Base-by-base conservation (phyloP, 1,284 basidiomycete genomes). In the Cystobasidium sp. region DNA sequence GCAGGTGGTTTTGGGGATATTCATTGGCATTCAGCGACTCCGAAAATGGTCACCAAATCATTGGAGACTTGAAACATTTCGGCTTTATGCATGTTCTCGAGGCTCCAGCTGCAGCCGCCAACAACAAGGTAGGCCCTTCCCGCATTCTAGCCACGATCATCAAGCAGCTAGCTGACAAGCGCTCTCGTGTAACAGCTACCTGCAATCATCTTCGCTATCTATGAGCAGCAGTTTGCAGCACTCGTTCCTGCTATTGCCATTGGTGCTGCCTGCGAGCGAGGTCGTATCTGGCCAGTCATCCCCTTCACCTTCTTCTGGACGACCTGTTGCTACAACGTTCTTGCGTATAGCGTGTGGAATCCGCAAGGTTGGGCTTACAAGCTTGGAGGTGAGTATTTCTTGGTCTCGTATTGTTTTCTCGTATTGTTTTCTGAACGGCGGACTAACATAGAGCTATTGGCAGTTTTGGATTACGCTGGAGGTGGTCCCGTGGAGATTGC, bases 311-410 rank as follows among this genome's bases (percentile, higher is more conserved):
- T 98, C 83, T 81, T 89, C 75, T 99, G 96, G 94, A 86, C 90
- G 80, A 93, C 91, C 2, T 77, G 93, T 65, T 91, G 93, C 53
- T 94, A 94, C 81, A 91, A 91, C 78, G 90, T 91, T 0, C 84
- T 93, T 56, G 89, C 93, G 0, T 91, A 89, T 84, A 96, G 94
- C 94, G 94, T 94, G 0, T 98, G 95, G 94, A 94, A 93, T 83
- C 76, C 88, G 55, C 88, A 89, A 73, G 94, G 94, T 9, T 97
- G 94, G 94, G 94, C 64, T 88, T 0, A 89, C 88, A 83, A 90
- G 24, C 51, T 56, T 16, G 51, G 41, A 22, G 58, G 49, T 41
- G 7, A 1, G 37, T 52, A 9, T 46, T 10, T 20, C 12, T 1
- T 1, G 39, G 6, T 59, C 37, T 24, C 59, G 20, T 31, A 43